Percentiles rank a stretch among this genome's conserved stretches.
Evolutionary conservation across 2,329 filamentous ascomycete species (phyloP).

Genomic region (Herpotrichia juniperi): DNA sequence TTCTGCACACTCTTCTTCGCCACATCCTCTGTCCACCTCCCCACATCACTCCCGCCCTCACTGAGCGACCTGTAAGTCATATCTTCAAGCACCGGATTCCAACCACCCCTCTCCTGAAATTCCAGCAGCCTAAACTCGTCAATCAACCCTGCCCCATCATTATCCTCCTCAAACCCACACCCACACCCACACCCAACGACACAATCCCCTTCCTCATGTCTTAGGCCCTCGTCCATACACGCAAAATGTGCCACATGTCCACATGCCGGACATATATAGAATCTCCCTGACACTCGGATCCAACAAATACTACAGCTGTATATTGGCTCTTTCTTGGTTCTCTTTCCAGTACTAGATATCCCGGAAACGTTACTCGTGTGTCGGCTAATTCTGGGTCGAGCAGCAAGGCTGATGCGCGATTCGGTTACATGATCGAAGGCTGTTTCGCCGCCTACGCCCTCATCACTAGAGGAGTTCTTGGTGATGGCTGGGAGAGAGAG

Average conservation of each 20-base stretch:
- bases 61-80: no score
- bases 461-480: slow-evolving; percentile 26
- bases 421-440: slow-evolving; percentile 19
- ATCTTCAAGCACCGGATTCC: slow-evolving; percentile 4
- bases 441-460: slow-evolving; percentile 12
- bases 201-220: slow-evolving; percentile 42
- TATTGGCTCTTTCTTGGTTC: slow-evolving; percentile 23
- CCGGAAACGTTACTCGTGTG: slow-evolving; percentile 24
- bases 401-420: slow-evolving; percentile 14
- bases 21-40: neutral
- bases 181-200: slow-evolving; percentile 53
- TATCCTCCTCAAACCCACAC: slow-evolving; percentile 44
- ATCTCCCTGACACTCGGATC: slow-evolving; percentile 43
- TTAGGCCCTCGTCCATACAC: slow-evolving; percentile 66
- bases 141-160: neutral
- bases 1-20: slow-evolving; percentile 1
- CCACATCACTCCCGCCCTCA: neutral
- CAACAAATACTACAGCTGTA: slow-evolving; percentile 47
- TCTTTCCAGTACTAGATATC: slow-evolving; percentile 8
- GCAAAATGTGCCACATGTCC: slow-evolving; percentile 45
- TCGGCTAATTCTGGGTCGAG: slow-evolving; percentile 32
- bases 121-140: neutral
- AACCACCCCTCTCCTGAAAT: slow-evolving; percentile 10
- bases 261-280: slow-evolving; percentile 43
- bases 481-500: slow-evolving; percentile 35